These are phyloP conservation scores for Clarireedia monteithiana DNA, from an alignment of 2,329 filamentous ascomycete species.

Conservation along the genomic window DNA sequence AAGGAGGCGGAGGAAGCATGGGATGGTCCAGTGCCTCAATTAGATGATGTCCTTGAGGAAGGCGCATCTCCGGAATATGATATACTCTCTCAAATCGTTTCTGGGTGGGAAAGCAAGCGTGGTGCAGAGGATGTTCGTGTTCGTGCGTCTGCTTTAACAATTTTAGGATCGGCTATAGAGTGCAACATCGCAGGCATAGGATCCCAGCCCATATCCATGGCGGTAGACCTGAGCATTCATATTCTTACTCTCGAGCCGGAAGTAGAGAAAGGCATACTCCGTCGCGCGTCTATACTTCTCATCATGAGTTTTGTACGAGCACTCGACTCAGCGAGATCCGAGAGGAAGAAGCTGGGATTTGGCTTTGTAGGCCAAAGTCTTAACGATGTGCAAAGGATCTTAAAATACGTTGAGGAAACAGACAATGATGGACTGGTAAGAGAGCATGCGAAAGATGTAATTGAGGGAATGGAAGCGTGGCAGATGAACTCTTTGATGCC, in stretches of 20 bases:
- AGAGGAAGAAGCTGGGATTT: slow-evolving; percentile 41
- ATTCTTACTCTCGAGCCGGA: slow-evolving; percentile 56
- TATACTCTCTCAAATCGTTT: slow-evolving; percentile 50
- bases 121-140: slow-evolving; percentile 64
- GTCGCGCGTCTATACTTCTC: slow-evolving; percentile 57
- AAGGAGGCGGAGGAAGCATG: slow-evolving; percentile 46
- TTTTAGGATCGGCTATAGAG: slow-evolving; percentile 54
- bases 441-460: slow-evolving; percentile 57
- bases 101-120: slow-evolving; percentile 58
- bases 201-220: slow-evolving; percentile 42
- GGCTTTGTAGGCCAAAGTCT: slow-evolving; percentile 47
- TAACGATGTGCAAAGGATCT: slow-evolving; percentile 52
- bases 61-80: slow-evolving; percentile 33
- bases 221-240: slow-evolving; percentile 55
- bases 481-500: slow-evolving; percentile 38
- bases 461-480: slow-evolving; percentile 59
- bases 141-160: slow-evolving; percentile 59
- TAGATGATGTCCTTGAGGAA: slow-evolving; percentile 32
- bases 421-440: slow-evolving; percentile 63
- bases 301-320: slow-evolving; percentile 54
- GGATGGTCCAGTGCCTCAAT: slow-evolving; percentile 44
- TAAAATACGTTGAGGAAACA: slow-evolving; percentile 55
- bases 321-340: slow-evolving; percentile 45
- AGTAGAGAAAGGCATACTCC: slow-evolving; percentile 53
- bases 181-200: slow-evolving; percentile 50